These are phyloP conservation scores for Exidia glandulosa DNA, from an alignment of 768 basidiomycete genomes.

Conservation along the genomic window DNA sequence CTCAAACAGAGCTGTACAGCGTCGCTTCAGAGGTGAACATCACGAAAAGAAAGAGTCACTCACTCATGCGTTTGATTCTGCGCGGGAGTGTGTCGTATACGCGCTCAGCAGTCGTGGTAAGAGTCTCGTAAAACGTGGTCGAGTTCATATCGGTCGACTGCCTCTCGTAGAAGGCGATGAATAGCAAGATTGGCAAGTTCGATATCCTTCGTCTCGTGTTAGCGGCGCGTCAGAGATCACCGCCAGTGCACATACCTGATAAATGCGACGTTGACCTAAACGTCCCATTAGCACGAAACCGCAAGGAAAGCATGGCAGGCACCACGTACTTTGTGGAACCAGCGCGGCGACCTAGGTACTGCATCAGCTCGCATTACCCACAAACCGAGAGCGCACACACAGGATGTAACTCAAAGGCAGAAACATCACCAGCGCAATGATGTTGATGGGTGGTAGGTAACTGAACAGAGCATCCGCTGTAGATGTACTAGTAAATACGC, in stretches of 20 bases:
- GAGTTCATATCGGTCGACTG: slow-evolving; percentile 63
- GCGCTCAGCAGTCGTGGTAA: slow-evolving; percentile 55
- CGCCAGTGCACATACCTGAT: slow-evolving; percentile 42
- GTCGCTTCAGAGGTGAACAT: not conserved
- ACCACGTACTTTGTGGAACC: slow-evolving; percentile 87
- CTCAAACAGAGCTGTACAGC: slow-evolving; percentile 60
- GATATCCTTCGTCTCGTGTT: slow-evolving; percentile 42
- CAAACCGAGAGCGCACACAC: not conserved
- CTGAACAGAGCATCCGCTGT: slow-evolving; percentile 89
- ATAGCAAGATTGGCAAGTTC: slow-evolving; percentile 72
- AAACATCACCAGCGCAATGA: slow-evolving; percentile 78
- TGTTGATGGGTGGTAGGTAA: slow-evolving; percentile 88
- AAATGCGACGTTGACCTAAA: slow-evolving; percentile 76
- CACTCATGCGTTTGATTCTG: slow-evolving; percentile 62
- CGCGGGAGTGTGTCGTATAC: slow-evolving; percentile 67
- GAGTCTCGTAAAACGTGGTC: slow-evolving; percentile 59
- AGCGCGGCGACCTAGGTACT: slow-evolving; percentile 47
- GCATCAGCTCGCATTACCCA: not conserved
- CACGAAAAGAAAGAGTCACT: slow-evolving; percentile 16
- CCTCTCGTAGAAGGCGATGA: slow-evolving; percentile 78
- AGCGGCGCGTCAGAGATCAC: not conserved
- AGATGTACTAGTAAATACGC: slow-evolving; percentile 34
- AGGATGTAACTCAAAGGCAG: slow-evolving; percentile 77
- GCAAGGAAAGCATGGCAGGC: slow-evolving; percentile 8
- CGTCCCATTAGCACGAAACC: slow-evolving; percentile 8